phyloP scores from a whole-genome alignment of 2,329 filamentous ascomycete genomes.

The Penicillium nordicum region DNA sequence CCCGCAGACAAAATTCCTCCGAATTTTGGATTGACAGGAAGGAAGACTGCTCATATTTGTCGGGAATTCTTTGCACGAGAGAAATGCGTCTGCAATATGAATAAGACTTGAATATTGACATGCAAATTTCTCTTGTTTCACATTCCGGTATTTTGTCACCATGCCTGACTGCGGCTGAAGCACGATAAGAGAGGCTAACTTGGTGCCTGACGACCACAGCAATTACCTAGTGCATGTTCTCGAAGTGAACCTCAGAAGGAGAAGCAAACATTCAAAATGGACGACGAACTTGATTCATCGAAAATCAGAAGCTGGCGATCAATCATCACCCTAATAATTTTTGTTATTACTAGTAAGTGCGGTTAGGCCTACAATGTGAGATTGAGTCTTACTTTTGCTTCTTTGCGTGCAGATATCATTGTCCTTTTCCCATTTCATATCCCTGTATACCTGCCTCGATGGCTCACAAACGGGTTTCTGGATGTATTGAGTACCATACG shows the following conservation, averaged over 20 bases:
- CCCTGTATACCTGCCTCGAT: conserved; percentile 58
- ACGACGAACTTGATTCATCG: conserved; percentile 47
- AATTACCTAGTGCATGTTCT: background rate
- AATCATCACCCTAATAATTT: conserved; percentile 67
- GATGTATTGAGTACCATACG: conserved; percentile 47
- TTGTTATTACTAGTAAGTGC: conserved; percentile 65
- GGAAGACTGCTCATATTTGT: background rate
- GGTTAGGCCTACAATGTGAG: background rate
- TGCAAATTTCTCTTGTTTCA: background rate
- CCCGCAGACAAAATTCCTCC: background rate
- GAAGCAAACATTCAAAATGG: conserved; percentile 18
- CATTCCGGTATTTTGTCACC: conserved; percentile 11
- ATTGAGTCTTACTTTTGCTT: conserved; percentile 1
- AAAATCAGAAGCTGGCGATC: conserved; percentile 65
- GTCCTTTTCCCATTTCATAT: conserved; percentile 68
- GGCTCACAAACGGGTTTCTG: conserved; percentile 46
- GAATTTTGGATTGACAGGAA: background rate
- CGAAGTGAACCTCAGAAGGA: background rate
- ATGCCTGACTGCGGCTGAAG: background rate
- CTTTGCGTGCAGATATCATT: conserved; percentile 54
- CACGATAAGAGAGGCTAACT: conserved; percentile 8
- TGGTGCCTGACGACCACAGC: background rate
- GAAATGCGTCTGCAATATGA: background rate
- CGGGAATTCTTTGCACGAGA: background rate
- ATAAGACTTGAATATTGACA: background rate